Base-by-base conservation (phyloP, 1,139 yeast genomes). In the Eremothecium coryli region DNA sequence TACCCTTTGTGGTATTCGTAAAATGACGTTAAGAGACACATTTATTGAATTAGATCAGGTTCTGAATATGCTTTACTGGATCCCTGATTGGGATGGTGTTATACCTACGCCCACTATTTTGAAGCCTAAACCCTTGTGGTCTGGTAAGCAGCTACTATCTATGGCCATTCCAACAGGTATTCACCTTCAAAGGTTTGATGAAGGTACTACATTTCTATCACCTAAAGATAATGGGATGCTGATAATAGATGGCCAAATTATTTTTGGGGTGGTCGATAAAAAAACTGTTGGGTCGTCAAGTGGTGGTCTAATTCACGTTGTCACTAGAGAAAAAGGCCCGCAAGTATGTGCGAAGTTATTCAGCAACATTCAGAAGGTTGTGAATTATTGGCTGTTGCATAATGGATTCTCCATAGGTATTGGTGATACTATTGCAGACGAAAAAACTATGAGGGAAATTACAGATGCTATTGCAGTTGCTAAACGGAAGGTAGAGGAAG, bases 401-500 rank as follows among this genome's bases (percentile, higher is more conserved):
- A 84, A 84, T 54, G 97, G 98, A 39, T 93, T 93, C 65, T 86
- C 97, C 12, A 93, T 93, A 52, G 99, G 99, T 73, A 90, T 93
- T 63, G 98, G 98, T 70, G 99, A 93, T 64, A 93, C 98, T 3
- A 90, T 93, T 66, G 98, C 98, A 32, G 98, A 93, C 68, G 76
- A 88, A n/a, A 79, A 74, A 29, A 90, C 98, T 24, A 93, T 93
- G 95, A 77, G 79, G 50, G 80, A 80, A 46, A 86, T 93, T 50
- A 90, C 96, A 1, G 77, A 81, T 39, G 88, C 97, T 2, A 93
- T 93, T 62, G 78, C 85, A 39, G 86, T 79, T 44, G 98, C 98
- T 13, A 90, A 90, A 60, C 73, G 71, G 36, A 84, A 88, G 64
- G 98, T 93, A 32, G 95, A 86, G 58, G 93, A 82, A 50, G 88